Base-by-base conservation (phyloP, 2,329 filamentous ascomycete species). In the Pseudopithomyces chartarum region DNA sequence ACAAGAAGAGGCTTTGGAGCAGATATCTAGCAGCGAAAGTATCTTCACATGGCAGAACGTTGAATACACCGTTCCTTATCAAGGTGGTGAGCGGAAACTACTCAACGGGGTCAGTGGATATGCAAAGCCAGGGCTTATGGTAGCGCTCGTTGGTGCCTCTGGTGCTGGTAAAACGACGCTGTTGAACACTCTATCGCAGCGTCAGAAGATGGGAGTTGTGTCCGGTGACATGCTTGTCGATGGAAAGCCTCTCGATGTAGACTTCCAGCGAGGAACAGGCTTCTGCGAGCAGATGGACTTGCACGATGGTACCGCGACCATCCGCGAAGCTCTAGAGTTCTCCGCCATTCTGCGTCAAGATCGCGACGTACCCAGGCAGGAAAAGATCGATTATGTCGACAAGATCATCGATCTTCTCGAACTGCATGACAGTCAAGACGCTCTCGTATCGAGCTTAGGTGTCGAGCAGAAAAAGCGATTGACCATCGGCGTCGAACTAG, bases 111-210 rank as follows among this genome's bases (percentile, higher is more conserved):
- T 95, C 57, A 88, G 82, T 55, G 91, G 91, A 1, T 94, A 90
- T 63, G 90, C 87, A 1, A 92, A 92, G 67, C 91, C 91, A 1
- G 91, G 91, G 17, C 77, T 89, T 17, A 87, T 96, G 84, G 87
- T 91, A 42, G 91, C 91, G 0, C 79, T 96, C 1, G 91, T 95
- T 81, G 92, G 92, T 52, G 90, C 89, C 1, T 91, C 88, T 0
- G 89, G 88, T 1, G 91, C 92, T 8, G 92, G 91, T 12, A 96
- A 96, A 77, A 93, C 90, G 0, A 95, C 91, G 0, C 79, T 96
- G 0, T 81, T 96, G 17, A 92, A 95, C 73, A 91, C 89, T 0
- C 76, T 90, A 1, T 87, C 90, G 0, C 90, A 93, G 67, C 85
- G 91, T 2, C 88, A 92, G 70, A 87, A 80, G 15, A 82, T 80